phyloP scores from a whole-genome alignment of 225 moss, liverwort and hornwort species.

The Bryum argenteum region DNA sequence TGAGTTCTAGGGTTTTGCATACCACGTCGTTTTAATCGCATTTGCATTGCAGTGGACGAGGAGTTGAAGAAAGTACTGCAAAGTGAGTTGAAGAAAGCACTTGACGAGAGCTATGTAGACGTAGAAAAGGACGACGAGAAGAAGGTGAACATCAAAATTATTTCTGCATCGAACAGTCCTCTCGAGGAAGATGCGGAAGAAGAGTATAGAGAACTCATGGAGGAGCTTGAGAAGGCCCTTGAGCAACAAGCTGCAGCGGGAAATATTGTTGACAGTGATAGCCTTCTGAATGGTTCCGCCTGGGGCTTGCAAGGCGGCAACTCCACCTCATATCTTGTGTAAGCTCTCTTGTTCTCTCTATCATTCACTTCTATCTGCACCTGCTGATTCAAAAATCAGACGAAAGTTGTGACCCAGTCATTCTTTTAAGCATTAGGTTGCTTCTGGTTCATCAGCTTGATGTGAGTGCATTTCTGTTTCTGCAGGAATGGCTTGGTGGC shows the following conservation, averaged over 20 bases:
- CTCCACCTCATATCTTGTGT: conserved; percentile 64
- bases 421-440: too few relatives aligned
- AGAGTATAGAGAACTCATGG: conserved; percentile 61
- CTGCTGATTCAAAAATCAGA: neutral
- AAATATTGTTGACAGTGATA: conserved; percentile 35
- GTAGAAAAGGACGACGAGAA: conserved; percentile 42
- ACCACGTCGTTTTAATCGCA: too few relatives aligned
- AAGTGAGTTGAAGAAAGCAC: conserved; percentile 20
- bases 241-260: conserved; percentile 48
- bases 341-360: conserved; percentile 24
- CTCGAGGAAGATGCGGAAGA: conserved; percentile 62
- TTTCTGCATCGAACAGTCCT: conserved; percentile 28
- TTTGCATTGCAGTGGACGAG: conserved; percentile 25
- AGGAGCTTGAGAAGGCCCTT: conserved; percentile 64
- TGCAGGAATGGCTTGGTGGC: conserved; percentile 89
- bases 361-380: neutral
- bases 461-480: conserved; percentile 27
- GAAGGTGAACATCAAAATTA: conserved; percentile 44
- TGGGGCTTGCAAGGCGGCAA: conserved; percentile 64
- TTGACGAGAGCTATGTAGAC: conserved; percentile 33
- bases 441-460: neutral
- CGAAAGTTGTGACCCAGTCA: too few relatives aligned
- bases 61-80: conserved; percentile 20
- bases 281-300: conserved; percentile 42
- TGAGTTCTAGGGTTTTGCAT: too few relatives aligned